Evolutionary conservation across 495 filamentous ascomycete genomes (phyloP).

Genomic region (Xylaria palmicola): DNA sequence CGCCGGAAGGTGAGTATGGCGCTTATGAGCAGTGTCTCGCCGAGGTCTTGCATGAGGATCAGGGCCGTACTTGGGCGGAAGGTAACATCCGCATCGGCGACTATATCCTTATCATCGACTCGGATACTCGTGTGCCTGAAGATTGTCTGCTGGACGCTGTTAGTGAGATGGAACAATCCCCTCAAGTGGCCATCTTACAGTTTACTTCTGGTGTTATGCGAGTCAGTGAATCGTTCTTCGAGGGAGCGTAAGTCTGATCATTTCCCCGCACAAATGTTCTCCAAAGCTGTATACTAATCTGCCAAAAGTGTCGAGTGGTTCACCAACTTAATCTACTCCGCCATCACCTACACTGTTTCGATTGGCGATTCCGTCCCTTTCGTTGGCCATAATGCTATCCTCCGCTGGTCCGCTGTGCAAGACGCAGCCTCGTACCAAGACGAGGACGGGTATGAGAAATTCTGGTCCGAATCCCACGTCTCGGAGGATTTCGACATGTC

Average conservation of each 20-base stretch:
- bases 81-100: conserved; percentile 71
- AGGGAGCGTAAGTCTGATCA: conserved; percentile 47
- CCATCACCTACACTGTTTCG: conserved; percentile 64
- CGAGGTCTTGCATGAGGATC: conserved; percentile 55
- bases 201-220: conserved; percentile 71
- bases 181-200: conserved; percentile 69
- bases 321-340: conserved; percentile 69
- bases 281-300: conserved; percentile 5
- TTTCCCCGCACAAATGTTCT: neutral
- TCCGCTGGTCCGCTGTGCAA: conserved; percentile 69
- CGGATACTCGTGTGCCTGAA: conserved; percentile 63
- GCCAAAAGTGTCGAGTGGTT: conserved; percentile 61
- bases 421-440: conserved; percentile 49
- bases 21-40: conserved; percentile 51
- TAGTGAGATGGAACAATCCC: conserved; percentile 69
- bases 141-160: conserved; percentile 69
- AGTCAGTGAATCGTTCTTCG: conserved; percentile 60
- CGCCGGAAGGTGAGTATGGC: conserved; percentile 48
- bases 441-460: conserved; percentile 57
- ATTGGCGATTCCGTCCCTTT: conserved; percentile 71
- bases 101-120: conserved; percentile 67
- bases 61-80: conserved; percentile 65
- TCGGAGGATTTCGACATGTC: conserved; percentile 79
- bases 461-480: conserved; percentile 71
- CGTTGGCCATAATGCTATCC: conserved; percentile 67